These are phyloP conservation scores for Penicillium turbatum DNA, from an alignment of 495 filamentous ascomycete species.

Conservation along the genomic window DNA sequence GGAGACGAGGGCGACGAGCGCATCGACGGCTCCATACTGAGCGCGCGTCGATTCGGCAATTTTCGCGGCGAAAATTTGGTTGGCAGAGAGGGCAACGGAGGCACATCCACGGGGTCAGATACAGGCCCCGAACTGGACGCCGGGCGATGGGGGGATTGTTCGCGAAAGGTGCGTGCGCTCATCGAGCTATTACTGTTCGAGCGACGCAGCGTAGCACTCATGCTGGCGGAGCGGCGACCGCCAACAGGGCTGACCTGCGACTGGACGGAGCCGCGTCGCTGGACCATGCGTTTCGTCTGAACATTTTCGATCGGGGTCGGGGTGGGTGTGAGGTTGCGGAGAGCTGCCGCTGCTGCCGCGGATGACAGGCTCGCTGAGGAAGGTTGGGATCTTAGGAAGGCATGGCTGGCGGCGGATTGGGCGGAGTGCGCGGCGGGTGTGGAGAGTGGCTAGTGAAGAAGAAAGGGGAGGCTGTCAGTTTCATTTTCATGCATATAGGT, in stretches of 20 bases:
- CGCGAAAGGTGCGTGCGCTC: constrained; percentile 78
- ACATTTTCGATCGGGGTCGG: constrained; percentile 75
- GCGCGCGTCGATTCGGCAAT: constrained; percentile 39
- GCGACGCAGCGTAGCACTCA: constrained; percentile 51
- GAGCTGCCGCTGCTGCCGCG: constrained; percentile 78
- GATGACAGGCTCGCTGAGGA: constrained; percentile 66
- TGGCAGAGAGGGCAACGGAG: constrained; percentile 73
- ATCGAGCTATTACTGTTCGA: constrained; percentile 73
- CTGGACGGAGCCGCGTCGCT: constrained; percentile 64
- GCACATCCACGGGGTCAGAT: constrained; percentile 42
- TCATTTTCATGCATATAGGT: constrained; percentile 11
- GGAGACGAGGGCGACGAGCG: constrained; percentile 48
- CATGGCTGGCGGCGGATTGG: constrained; percentile 71
- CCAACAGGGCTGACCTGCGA: constrained; percentile 53
- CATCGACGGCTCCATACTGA: constrained; percentile 51
- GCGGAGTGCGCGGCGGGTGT: constrained; percentile 60
- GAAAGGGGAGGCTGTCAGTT: constrained; percentile 9
- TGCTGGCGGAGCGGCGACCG: constrained; percentile 35
- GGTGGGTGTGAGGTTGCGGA: constrained; percentile 68
- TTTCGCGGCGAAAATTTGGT: constrained; percentile 34
- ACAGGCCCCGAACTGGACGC: constrained; percentile 38
- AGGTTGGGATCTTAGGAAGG: constrained; percentile 65
- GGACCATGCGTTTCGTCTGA: constrained; percentile 78
- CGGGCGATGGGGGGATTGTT: constrained; percentile 56
- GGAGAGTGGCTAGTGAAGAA: constrained; percentile 48